Conservation (phyloP, 371 early-diverging fungal species). For the Zopfochytrium polystomum region DNA sequence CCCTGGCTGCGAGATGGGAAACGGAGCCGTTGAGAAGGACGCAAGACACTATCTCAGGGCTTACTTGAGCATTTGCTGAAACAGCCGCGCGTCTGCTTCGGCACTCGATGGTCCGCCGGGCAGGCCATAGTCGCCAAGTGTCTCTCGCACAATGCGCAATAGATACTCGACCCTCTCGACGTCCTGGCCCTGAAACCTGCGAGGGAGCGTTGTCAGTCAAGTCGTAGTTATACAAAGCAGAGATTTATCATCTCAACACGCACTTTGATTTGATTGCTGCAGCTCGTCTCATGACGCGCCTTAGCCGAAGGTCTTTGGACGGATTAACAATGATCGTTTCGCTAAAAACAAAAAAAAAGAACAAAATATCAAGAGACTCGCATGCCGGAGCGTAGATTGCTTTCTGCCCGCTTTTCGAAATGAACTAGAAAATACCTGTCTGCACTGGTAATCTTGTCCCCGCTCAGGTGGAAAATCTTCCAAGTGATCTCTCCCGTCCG, state of each 20-base stretch:
- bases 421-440: slow-evolving; percentile 27
- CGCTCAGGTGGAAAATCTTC: slow-evolving; percentile 44
- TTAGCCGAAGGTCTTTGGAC: slow-evolving; percentile 24
- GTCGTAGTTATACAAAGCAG: neutral
- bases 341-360: too few relatives aligned
- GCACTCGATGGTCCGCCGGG: slow-evolving; percentile 39
- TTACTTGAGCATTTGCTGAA: slow-evolving; percentile 37
- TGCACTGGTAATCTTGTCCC: slow-evolving; percentile 35
- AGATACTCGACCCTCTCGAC: slow-evolving; percentile 40
- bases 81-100: slow-evolving; percentile 35
- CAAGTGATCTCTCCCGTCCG: slow-evolving; percentile 37
- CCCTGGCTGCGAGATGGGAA: slow-evolving; percentile 35
- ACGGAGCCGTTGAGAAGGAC: neutral
- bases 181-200: slow-evolving; percentile 8
- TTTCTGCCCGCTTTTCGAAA: too few relatives aligned
- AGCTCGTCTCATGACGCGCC: slow-evolving; percentile 25
- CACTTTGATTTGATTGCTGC: neutral
- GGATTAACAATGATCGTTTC: slow-evolving; percentile 42
- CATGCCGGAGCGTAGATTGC: too few relatives aligned
- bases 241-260: neutral
- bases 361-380: too few relatives aligned
- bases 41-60: neutral
- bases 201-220: neutral
- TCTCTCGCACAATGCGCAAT: slow-evolving; percentile 29
- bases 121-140: slow-evolving; percentile 43